A percentile compares a stretch with the other conserved stretches of the same genome.
Conservation (phyloP, 2,329 filamentous ascomycete species). For the Aureobasidium leucospermi region DNA sequence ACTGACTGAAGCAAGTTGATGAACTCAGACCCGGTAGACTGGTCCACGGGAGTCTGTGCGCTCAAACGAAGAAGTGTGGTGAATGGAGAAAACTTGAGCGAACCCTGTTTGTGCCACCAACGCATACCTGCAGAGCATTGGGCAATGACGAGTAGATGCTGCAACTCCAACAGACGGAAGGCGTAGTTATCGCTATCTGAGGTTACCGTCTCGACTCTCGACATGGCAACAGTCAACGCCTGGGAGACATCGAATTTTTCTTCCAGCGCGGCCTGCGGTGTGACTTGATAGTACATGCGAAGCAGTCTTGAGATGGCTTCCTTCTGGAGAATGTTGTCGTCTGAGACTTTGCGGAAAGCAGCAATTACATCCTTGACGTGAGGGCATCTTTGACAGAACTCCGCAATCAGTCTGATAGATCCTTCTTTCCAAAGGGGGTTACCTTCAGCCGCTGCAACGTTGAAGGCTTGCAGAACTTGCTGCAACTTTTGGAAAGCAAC, state of each 20-base stretch:
- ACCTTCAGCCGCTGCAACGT: slow-evolving; percentile 36
- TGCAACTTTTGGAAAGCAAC: slow-evolving; percentile 73
- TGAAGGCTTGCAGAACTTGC: slow-evolving; percentile 55
- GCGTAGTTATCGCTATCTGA: slow-evolving; percentile 32
- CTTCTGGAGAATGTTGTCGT: slow-evolving; percentile 65
- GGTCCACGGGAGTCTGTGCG: slow-evolving; percentile 33
- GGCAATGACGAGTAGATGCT: slow-evolving; percentile 74
- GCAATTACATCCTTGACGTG: slow-evolving; percentile 73
- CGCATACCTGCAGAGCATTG: slow-evolving; percentile 75
- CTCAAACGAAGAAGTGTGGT: slow-evolving; percentile 59
- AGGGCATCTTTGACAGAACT: slow-evolving; percentile 73
- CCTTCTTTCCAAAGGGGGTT: slow-evolving; percentile 61
- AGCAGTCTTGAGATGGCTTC: slow-evolving; percentile 74
- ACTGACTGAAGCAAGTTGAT: slow-evolving; percentile 51
- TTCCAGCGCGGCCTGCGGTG: slow-evolving; percentile 70
- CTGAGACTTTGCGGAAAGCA: slow-evolving; percentile 61
- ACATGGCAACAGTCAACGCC: slow-evolving; percentile 62
- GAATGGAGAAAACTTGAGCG: slow-evolving; percentile 60
- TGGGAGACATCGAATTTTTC: slow-evolving; percentile 85
- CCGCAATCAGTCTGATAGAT: slow-evolving; percentile 57
- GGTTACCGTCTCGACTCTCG: slow-evolving; percentile 44
- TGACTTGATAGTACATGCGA: slow-evolving; percentile 74
- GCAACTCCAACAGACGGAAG: slow-evolving; percentile 64
- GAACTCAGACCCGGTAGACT: slow-evolving; percentile 26
- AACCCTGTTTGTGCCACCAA: slow-evolving; percentile 74